A percentile compares a stretch with the other conserved stretches of the same genome.
Conservation (phyloP, 768 basidiomycete species). For the Tulasnella sp. region DNA sequence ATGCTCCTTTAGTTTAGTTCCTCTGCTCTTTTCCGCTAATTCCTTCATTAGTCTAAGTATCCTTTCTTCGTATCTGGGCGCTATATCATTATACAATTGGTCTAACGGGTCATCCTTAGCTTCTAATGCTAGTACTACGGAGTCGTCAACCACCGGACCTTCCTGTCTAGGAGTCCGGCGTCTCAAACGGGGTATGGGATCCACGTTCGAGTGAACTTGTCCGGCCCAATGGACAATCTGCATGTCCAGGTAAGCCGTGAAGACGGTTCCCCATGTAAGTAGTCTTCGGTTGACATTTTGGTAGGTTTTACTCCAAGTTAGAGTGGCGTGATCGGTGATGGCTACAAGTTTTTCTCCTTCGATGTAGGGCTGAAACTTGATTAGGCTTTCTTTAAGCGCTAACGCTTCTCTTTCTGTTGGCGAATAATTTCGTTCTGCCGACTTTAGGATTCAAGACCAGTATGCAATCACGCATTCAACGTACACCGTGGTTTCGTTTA, state of each 20-base stretch:
- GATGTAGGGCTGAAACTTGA: constrained; percentile 35
- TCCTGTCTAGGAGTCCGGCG: constrained; percentile 17
- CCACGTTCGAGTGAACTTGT: constrained; percentile 36
- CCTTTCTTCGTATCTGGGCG: no score
- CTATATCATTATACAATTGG: no score
- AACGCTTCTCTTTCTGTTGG: constrained; percentile 37
- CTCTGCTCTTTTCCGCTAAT: no score
- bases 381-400: constrained; percentile 34
- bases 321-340: constrained; percentile 28
- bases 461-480: constrained; percentile 31
- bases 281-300: constrained; percentile 36
- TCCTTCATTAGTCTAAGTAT: no score
- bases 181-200: constrained; percentile 33
- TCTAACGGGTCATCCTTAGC: no score
- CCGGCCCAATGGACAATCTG: constrained; percentile 37
- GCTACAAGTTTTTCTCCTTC: constrained; percentile 32
- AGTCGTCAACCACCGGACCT: no score
- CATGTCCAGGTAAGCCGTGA: constrained; percentile 33
- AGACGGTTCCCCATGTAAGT: constrained; percentile 25
- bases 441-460: constrained; percentile 31
- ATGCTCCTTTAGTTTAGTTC: no score
- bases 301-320: constrained; percentile 35
- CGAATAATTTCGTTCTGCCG: constrained; percentile 34
- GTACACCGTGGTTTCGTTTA: constrained; percentile 31
- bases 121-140: no score